Evolutionary conservation across 306 rosid species (phyloP).

Genomic region (Macrotyloma uniflorum): DNA sequence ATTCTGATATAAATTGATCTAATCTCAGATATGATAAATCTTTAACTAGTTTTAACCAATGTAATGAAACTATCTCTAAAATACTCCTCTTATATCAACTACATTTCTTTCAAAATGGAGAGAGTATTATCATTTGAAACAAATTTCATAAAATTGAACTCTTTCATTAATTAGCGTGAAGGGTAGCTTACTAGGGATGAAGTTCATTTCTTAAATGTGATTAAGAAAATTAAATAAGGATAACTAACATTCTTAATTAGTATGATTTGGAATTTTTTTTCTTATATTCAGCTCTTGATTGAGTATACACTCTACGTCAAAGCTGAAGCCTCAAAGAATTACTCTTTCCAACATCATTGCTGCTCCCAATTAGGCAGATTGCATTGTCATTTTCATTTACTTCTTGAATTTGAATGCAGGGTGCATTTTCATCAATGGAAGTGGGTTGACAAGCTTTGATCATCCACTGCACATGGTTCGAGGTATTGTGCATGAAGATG

Average conservation of each 20-base stretch:
- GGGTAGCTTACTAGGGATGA: neutral
- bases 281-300: neutral
- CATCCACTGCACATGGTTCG: slow-evolving; percentile 64
- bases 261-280: too few relatives aligned
- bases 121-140: neutral
- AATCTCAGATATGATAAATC: too few relatives aligned
- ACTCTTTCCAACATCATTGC: neutral
- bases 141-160: too few relatives aligned
- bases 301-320: neutral
- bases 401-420: slow-evolving; percentile 44
- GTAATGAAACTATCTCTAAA: neutral
- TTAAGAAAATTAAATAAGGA: neutral
- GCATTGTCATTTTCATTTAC: neutral
- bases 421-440: slow-evolving; percentile 60
- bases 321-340: neutral
- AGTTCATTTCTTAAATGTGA: neutral
- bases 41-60: neutral
- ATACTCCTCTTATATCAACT: neutral
- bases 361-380: neutral
- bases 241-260: too few relatives aligned
- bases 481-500: slow-evolving; percentile 50
- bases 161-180: neutral
- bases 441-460: slow-evolving; percentile 62
- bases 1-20: too few relatives aligned
- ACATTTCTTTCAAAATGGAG: neutral